These are phyloP conservation scores for Plantago major DNA, from an alignment of 257 asterid species.

Conservation along the genomic window DNA sequence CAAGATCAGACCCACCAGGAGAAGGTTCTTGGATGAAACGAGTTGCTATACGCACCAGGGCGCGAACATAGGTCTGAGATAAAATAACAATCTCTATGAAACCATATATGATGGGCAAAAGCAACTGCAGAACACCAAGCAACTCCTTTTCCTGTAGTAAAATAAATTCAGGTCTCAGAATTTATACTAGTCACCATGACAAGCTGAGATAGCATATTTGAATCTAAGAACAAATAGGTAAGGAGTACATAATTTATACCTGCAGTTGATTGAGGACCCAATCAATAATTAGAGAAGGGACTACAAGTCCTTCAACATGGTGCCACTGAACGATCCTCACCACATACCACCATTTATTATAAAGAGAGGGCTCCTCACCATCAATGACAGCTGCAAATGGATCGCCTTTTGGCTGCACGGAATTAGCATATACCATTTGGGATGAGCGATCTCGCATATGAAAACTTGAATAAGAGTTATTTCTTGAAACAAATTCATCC, in stretches of 20 bases:
- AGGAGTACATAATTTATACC: constrained; percentile 40
- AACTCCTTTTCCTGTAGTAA: constrained; percentile 74
- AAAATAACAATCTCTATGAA: constrained; percentile 79
- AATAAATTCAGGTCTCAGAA: constrained; percentile 21
- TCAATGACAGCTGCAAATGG: constrained; percentile 39
- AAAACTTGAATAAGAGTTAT: constrained; percentile 50
- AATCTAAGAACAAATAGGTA: constrained; percentile 13
- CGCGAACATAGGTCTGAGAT: constrained; percentile 87
- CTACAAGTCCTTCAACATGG: constrained; percentile 84
- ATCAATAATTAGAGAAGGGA: constrained; percentile 85
- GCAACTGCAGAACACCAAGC: constrained; percentile 81
- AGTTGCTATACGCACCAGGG: constrained; percentile 64
- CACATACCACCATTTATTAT: constrained; percentile 97
- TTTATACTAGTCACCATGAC: constrained; percentile 22
- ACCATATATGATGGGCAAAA: constrained; percentile 90
- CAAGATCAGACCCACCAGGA: constrained; percentile 98
- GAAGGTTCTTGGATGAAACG: constrained; percentile 87
- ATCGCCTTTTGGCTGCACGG: constrained; percentile 55
- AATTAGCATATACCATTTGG: constrained; percentile 60
- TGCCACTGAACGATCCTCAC: constrained; percentile 95
- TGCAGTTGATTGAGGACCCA: constrained; percentile 97
- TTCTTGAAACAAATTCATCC: constrained; percentile 80
- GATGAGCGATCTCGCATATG: constrained; percentile 63
- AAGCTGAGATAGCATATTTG: not conserved
- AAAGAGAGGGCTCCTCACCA: constrained; percentile 77